These are phyloP conservation scores for Debaryomyces sp. DNA, from an alignment of 1,139 yeast genomes.

Conservation along the genomic window DNA sequence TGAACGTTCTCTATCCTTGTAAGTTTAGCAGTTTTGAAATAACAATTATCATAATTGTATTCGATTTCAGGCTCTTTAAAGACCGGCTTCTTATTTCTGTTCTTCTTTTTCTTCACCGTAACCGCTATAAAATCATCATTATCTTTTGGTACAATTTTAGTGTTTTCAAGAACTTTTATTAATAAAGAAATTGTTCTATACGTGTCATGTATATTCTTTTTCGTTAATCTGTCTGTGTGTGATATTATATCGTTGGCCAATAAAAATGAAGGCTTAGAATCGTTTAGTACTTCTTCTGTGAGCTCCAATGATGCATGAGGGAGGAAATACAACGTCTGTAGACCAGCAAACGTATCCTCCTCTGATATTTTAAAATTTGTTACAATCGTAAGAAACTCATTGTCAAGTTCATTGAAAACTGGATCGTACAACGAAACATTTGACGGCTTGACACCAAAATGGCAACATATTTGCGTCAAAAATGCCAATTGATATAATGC, in stretches of 20 bases:
- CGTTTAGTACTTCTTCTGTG: constrained; percentile 46
- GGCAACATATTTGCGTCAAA: constrained; percentile 38
- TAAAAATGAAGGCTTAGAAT: constrained; percentile 33
- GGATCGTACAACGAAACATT: constrained; percentile 65
- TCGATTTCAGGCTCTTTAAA: constrained; percentile 36
- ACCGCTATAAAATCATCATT: constrained; percentile 35
- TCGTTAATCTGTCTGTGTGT: constrained; percentile 56
- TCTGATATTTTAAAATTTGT: constrained; percentile 25
- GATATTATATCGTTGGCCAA: constrained; percentile 53
- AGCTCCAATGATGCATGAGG: constrained; percentile 76
- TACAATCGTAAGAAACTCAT: constrained; percentile 24
- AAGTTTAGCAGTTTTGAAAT: constrained; percentile 30
- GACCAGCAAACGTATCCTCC: constrained; percentile 21
- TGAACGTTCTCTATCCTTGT: constrained; percentile 22
- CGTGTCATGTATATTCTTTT: constrained; percentile 37
- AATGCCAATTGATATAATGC: constrained; percentile 71
- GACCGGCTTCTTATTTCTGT: constrained; percentile 24
- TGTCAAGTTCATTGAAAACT: constrained; percentile 51
- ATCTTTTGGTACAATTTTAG: constrained; percentile 2
- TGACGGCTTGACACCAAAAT: constrained; percentile 20
- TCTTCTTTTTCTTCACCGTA: constrained; percentile 30
- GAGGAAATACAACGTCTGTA: constrained; percentile 50
- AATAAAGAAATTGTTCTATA: constrained; percentile 47
- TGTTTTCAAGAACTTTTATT: constrained; percentile 27
- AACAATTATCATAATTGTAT: constrained; percentile 35